Evolutionary conservation across 805 yeast species (phyloP), one percentile per base, ranked within the genome.

Genomic region (Candida boidinii): DNA sequence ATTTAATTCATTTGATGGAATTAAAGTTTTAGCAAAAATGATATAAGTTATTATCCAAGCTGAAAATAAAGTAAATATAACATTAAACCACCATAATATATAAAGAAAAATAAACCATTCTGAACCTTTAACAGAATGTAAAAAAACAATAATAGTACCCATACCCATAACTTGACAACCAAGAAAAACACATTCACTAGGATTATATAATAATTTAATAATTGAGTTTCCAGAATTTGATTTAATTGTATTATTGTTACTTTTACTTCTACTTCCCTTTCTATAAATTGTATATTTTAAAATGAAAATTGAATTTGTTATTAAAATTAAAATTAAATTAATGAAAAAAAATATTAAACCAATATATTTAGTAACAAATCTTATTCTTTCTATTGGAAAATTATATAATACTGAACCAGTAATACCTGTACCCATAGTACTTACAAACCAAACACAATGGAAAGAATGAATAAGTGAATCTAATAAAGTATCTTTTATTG

Each of bases 341-440:
- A 78, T 47, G 8, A 69, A 79, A 62, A 77, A 86, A 65, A 76
- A 68, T 4, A 83, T 64, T 19, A 71, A 59, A 3, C 86, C 79
- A 34, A 77, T 60, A 30, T 46, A 51, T 33, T 34, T 39, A 27
- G 48, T 36, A 4, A 56, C 58, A 13, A 27, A 17, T 17, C 39
- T 19, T 5, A 58, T 51, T 1, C 76, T 68, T 2, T 64, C 67
- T 46, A 73, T 81, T 0, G 95, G 86, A 51, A 79, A 86, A 22
- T 62, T 52, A 51, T 73, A 69, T 23, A 87, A 60, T 4, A 84
- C 58, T 24, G 70, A 51, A 4, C 83, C 61, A 1, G 84, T 60
- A 25, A 86, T 82, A 2, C 95, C 95, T 3, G 79, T 70, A 2
- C 94, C 95, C 95, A 87, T 87, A n/a, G 77, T 70, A 30, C 75